Percentiles rank a stretch among this genome's conserved stretches.
Evolutionary conservation across 768 basidiomycete species (phyloP).

Genomic region (Kwoniella pini): DNA sequence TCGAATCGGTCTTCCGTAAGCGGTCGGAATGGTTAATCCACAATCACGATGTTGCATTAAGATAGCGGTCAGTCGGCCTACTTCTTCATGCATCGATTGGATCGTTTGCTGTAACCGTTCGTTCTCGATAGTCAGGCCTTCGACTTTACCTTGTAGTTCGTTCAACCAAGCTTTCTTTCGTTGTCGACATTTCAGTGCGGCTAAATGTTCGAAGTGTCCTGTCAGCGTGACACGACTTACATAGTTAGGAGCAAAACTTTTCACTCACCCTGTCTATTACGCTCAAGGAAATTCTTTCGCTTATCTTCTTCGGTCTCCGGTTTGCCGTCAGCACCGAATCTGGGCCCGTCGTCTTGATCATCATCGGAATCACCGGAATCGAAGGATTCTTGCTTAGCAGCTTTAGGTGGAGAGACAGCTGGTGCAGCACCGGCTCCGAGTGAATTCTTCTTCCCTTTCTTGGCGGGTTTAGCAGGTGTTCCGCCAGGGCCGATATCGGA

Average conservation of each 20-base stretch:
- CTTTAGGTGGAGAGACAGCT: conserved; percentile 14
- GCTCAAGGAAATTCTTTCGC: conserved; percentile 90
- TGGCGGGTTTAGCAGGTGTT: conserved; percentile 19
- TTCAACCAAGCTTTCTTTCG: conserved; percentile 98
- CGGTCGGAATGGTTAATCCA: conserved; percentile 38
- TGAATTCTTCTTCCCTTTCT: conserved; percentile 42
- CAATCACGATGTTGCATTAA: conserved; percentile 58
- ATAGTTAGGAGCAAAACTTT: neutral
- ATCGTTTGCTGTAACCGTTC: conserved; percentile 86
- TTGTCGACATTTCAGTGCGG: conserved; percentile 97
- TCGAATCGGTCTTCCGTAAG: conserved; percentile 40
- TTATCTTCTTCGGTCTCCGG: conserved; percentile 99
- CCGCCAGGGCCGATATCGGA: conserved; percentile 27
- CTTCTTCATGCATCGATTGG: conserved; percentile 85
- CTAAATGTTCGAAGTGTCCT: conserved; percentile 60
- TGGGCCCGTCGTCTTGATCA: conserved; percentile 40
- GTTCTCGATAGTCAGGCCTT: conserved; percentile 88
- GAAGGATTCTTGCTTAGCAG: conserved; percentile 16
- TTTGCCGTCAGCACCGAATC: conserved; percentile 60
- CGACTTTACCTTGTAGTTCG: conserved; percentile 89
- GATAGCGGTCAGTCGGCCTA: conserved; percentile 66
- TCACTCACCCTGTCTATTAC: conserved; percentile 87
- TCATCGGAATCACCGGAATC: conserved; percentile 29
- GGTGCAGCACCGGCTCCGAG: conserved; percentile 2
- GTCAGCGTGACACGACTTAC: neutral